phyloP scores from a whole-genome alignment of 768 basidiomycete species.

The Leucosporidium yakuticum region DNA sequence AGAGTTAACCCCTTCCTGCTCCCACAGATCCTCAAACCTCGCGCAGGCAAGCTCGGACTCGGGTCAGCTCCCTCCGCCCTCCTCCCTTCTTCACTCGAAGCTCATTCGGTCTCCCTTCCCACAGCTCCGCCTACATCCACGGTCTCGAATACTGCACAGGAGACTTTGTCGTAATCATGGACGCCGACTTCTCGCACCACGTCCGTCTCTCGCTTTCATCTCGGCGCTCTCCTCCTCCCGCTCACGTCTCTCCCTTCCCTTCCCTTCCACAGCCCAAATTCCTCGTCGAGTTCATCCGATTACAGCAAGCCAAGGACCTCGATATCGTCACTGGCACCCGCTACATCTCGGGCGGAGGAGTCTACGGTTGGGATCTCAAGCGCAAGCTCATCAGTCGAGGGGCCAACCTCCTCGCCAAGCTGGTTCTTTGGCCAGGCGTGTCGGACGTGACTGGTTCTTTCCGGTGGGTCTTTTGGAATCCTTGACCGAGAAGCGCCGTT shows the following conservation, averaged over 20 bases:
- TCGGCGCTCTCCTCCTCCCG: not conserved
- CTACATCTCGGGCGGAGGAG: constrained; percentile 72
- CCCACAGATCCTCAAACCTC: constrained; percentile 67
- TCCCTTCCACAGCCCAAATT: constrained; percentile 67
- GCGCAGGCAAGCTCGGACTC: constrained; percentile 82
- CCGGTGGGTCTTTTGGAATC: constrained; percentile 50
- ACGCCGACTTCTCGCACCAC: constrained; percentile 92
- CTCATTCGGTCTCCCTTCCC: not conserved
- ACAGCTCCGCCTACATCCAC: constrained; percentile 84
- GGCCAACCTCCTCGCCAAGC: constrained; percentile 83
- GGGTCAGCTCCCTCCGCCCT: constrained; percentile 53
- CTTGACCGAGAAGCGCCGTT: not conserved
- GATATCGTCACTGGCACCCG: constrained; percentile 92
- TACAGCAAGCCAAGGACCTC: constrained; percentile 73
- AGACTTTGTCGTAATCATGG: constrained; percentile 95
- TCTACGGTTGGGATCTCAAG: constrained; percentile 87
- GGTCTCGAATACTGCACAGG: constrained; percentile 82
- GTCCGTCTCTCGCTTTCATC: not conserved
- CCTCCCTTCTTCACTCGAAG: constrained; percentile 6
- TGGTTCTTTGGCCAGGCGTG: constrained; percentile 74
- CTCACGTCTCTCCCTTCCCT: not conserved
- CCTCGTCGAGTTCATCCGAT: constrained; percentile 87
- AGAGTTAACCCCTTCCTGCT: not conserved
- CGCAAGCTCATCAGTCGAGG: constrained; percentile 81
- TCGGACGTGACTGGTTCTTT: constrained; percentile 89